Evolutionary conservation across 2,329 filamentous ascomycete species (phyloP), one percentile per base, ranked within the genome.

Genomic region (Pestalotiopsis sp.): DNA sequence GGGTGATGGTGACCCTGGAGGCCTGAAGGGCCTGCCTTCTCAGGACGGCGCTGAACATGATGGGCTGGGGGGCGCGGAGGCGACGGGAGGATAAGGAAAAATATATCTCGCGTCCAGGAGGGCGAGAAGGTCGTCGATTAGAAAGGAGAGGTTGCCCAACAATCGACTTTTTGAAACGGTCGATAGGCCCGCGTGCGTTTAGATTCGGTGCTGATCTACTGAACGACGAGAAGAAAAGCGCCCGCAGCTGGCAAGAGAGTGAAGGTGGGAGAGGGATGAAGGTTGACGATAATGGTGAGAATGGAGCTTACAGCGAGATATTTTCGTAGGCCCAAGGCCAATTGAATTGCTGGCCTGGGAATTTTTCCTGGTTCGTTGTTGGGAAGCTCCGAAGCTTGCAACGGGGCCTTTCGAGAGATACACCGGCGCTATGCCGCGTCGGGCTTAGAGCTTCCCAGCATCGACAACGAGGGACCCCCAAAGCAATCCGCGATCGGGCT

Each of bases 31-130:
- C 84, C 78, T 88, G 87, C 87, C 88, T 88, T 83, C 89, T 85
- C 76, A 91, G 83, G 74, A 88, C 87, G 75, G 88, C 87, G 80
- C 87, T 86, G 82, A 91, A 86, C 89, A 91, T 91, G 72, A 75
- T 83, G 79, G 74, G 71, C n/a, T 71, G 72, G 74, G 71, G 70
- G 45, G 65, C 71, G 66, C 45, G 17, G 69, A 67, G 68, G 72
- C 69, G 45, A 63, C 71, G 70, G 67, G 65, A 61, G 65, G 68
- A 69, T 71, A 39, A 67, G 67, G 65, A 72, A 66, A 74, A 72
- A 66, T 73, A 64, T 64, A 55, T 66, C 64, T 66, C 64, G 64
- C 49, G 63, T 65, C 63, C 63, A 45, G 63, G 36, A 45, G 25
- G 27, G 45, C 45, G 49, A 27, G 31, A 6, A 36, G 23, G 63